Evolutionary conservation across 2,329 filamentous ascomycete species (phyloP).

Genomic region (Ophiostoma fasciatum): DNA sequence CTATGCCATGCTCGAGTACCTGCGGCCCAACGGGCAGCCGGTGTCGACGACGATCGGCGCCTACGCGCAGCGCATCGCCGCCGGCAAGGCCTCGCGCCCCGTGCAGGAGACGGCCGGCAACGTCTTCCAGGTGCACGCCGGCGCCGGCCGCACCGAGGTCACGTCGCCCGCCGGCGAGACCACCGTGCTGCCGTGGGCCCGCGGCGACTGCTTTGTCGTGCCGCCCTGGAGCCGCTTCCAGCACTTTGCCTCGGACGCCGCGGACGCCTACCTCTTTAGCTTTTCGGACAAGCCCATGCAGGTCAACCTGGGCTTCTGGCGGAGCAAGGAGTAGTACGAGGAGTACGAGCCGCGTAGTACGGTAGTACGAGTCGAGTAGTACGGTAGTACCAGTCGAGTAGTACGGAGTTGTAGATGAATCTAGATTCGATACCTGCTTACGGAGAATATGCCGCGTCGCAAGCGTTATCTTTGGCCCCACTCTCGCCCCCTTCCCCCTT

Average conservation of each 20-base stretch:
- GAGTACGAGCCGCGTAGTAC: too few relatives aligned
- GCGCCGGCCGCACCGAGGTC: conserved; percentile 28
- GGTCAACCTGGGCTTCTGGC: conserved; percentile 16
- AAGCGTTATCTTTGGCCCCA: too few relatives aligned
- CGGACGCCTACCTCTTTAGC: conserved; percentile 20
- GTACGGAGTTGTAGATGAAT: too few relatives aligned
- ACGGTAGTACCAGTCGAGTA: too few relatives aligned
- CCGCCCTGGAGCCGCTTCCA: conserved; percentile 35
- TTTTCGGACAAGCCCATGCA: conserved; percentile 21
- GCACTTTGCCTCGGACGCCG: conserved; percentile 23
- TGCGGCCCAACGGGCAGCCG: conserved; percentile 15
- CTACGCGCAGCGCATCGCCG: conserved; percentile 31
- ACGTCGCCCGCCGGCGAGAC: conserved; percentile 17
- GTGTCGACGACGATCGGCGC: conserved; percentile 31
- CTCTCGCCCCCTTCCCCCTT: too few relatives aligned
- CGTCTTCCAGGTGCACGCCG: conserved; percentile 37
- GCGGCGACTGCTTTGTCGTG: conserved; percentile 37
- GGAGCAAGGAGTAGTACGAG: neutral
- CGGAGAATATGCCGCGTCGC: too few relatives aligned
- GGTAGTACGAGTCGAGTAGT: too few relatives aligned
- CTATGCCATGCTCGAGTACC: conserved; percentile 23
- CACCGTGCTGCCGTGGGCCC: conserved; percentile 24
- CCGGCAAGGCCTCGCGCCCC: conserved; percentile 18
- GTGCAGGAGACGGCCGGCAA: conserved; percentile 31
- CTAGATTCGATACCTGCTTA: too few relatives aligned